Percentiles rank a stretch among this genome's conserved stretches.
These are phyloP conservation scores for Cladosporium colombiae DNA, from an alignment of 2,329 filamentous ascomycete genomes.

Conservation along the genomic window DNA sequence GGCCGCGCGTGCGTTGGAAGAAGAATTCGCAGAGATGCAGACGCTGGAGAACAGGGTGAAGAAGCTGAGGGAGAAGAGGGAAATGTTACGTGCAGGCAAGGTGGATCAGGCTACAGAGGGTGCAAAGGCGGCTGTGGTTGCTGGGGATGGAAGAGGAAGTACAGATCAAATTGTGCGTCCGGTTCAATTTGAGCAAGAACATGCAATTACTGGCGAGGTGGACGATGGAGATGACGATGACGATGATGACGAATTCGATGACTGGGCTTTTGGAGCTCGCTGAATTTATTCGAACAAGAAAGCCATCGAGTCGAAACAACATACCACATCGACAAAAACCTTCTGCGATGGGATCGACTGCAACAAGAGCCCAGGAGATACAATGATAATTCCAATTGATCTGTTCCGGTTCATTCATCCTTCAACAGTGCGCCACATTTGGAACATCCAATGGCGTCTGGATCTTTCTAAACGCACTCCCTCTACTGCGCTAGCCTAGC, in stretches of 20 bases:
- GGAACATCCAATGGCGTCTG: neutral
- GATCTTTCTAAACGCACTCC: neutral
- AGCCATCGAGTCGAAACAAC: neutral
- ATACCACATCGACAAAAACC: neutral
- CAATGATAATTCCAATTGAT: neutral
- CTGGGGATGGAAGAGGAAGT: neutral
- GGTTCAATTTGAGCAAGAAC: neutral
- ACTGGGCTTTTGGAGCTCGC: constrained; percentile 27
- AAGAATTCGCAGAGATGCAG: constrained; percentile 55
- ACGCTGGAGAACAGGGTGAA: constrained; percentile 48
- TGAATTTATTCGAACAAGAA: neutral
- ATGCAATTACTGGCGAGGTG: neutral
- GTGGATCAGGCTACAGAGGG: constrained; percentile 10
- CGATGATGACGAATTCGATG: constrained; percentile 26
- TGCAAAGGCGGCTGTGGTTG: neutral
- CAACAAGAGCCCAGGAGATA: neutral
- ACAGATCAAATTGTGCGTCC: neutral
- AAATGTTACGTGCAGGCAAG: constrained; percentile 40
- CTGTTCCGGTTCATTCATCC: neutral
- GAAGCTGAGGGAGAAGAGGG: constrained; percentile 48
- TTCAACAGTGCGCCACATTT: neutral
- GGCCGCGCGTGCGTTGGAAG: constrained; percentile 45
- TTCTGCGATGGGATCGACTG: neutral
- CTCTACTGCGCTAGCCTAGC: neutral
- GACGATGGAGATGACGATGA: constrained; percentile 27